A percentile compares a stretch with the other conserved stretches of the same genome.
phyloP scores from a whole-genome alignment of 176 grass and related monocot genomes.

The Oryza punctata region DNA sequence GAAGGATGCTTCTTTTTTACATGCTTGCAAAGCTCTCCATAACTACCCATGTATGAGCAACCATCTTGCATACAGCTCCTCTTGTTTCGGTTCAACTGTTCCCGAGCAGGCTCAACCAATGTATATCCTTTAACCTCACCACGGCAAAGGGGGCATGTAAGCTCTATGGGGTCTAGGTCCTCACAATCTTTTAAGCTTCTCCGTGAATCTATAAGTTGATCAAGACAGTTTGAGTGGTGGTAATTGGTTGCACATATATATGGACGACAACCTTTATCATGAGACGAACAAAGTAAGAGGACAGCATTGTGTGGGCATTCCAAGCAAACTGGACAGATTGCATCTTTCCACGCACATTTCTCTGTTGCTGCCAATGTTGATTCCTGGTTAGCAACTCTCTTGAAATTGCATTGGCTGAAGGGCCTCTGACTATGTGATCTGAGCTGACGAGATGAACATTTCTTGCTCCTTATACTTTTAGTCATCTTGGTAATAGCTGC shows the following conservation, averaged over 20 bases:
- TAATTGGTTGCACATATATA: slow-evolving; percentile 78
- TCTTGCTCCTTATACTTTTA: slow-evolving; percentile 39
- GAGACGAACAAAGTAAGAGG: slow-evolving; percentile 84
- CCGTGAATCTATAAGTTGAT: slow-evolving; percentile 64
- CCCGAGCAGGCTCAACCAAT: slow-evolving; percentile 68
- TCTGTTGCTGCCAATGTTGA: slow-evolving; percentile 48
- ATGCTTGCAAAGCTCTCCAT: slow-evolving; percentile 64
- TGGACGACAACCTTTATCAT: slow-evolving; percentile 79
- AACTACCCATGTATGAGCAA: slow-evolving; percentile 69
- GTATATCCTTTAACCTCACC: slow-evolving; percentile 82
- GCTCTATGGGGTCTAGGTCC: slow-evolving; percentile 47
- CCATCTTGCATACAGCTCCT: slow-evolving; percentile 74
- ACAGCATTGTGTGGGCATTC: slow-evolving; percentile 85
- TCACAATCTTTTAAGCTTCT: slow-evolving; percentile 37
- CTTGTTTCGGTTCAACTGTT: slow-evolving; percentile 65
- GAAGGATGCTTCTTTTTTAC: slow-evolving; percentile 51
- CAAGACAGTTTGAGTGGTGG: slow-evolving; percentile 82
- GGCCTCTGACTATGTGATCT: slow-evolving; percentile 30
- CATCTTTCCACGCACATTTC: slow-evolving; percentile 73
- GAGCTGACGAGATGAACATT: slow-evolving; percentile 20
- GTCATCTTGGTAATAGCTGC: slow-evolving; percentile 53
- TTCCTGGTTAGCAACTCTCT: slow-evolving; percentile 35
- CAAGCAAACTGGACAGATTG: slow-evolving; percentile 77
- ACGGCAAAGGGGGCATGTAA: slow-evolving; percentile 79
- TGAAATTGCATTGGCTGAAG: slow-evolving; percentile 18